Base-by-base conservation (phyloP, 768 basidiomycete genomes). In the Lanmaoa pseudosensibilis region DNA sequence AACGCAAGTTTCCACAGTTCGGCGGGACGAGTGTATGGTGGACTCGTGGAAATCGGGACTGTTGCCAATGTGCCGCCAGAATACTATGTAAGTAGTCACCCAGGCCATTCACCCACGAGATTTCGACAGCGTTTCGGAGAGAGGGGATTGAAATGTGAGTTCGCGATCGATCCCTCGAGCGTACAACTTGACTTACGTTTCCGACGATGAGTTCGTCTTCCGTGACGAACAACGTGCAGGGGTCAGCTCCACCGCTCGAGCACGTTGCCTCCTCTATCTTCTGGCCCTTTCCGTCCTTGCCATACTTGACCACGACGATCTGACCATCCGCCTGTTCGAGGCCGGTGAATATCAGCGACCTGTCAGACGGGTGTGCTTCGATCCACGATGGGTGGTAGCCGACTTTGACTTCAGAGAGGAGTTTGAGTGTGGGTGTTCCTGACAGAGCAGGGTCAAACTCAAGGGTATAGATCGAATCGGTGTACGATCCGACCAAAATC, bases 301-400 rank as follows among this genome's bases (percentile, higher is more conserved):
- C 82, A 55, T 83, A 82, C 59, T 79, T 82, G 54, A 94, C 63
- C 15, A 80, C 84, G 8, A 85, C 65, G 25, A 86, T 77, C 68
- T 77, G 77, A 15, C 92, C 91, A n/a, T 88, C 81, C 0, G 77
- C 60, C 56, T 86, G 82, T 62, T 92, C 87, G 19, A 92, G 75
- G 0, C 80, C 85, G 12, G 89, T 75, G 63, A 86, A 86, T 33
- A 90, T 74, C 27, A 92, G 62, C 4, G 82, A 80, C 43, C 72
- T 75, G 57, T 87, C 80, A 0, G 66, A 69, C 0, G 85, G 84
- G 64, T 87, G 81, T 8, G 75, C 72, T 12, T 85, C 80, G 58
- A 94, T 78, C 92, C 92, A 94, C 6, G 90, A 90, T 1, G 91
- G 88, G 63, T 83, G 82, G 60, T 78, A 71, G 27, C 88, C 87